A percentile compares a stretch with the other conserved stretches of the same genome.
Evolutionary conservation across 768 basidiomycete genomes (phyloP).

Genomic region (Macrolepiota dolichaula): DNA sequence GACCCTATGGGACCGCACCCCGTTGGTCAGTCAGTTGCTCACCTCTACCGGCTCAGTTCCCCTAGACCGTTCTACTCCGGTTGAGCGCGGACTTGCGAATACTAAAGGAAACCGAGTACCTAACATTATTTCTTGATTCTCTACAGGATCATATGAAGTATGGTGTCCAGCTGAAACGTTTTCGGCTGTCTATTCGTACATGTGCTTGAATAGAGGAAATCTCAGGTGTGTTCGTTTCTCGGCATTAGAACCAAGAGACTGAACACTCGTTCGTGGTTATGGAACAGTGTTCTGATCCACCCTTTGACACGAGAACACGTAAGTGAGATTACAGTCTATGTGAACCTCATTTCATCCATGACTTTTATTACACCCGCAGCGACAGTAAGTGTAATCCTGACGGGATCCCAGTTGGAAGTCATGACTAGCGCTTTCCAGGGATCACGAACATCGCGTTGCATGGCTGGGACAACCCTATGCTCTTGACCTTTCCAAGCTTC

Average conservation of each 20-base stretch:
- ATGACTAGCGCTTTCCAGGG: constrained; percentile 33
- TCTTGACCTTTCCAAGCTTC: constrained; percentile 57
- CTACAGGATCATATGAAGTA: constrained; percentile 73
- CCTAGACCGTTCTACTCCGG: background rate
- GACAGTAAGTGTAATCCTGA: constrained; percentile 37
- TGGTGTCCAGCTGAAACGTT: constrained; percentile 80
- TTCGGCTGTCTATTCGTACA: constrained; percentile 71
- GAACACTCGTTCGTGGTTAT: background rate
- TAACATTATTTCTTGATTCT: background rate
- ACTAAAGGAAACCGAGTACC: background rate
- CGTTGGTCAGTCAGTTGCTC: constrained; percentile 44
- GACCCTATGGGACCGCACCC: constrained; percentile 75
- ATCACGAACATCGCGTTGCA: constrained; percentile 65
- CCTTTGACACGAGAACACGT: constrained; percentile 73
- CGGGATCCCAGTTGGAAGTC: background rate
- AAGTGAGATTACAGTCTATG: constrained; percentile 16
- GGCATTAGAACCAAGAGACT: background rate
- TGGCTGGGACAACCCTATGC: constrained; percentile 76
- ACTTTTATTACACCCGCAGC: constrained; percentile 26
- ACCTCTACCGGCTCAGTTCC: background rate
- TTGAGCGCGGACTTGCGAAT: background rate
- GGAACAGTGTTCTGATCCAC: constrained; percentile 65
- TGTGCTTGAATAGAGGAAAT: constrained; percentile 62
- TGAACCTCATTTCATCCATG: constrained; percentile 3
- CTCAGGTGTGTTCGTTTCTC: constrained; percentile 48